Base-by-base conservation (phyloP, 108 stramenopile genomes). In the Chaetoceros muelleri region DNA sequence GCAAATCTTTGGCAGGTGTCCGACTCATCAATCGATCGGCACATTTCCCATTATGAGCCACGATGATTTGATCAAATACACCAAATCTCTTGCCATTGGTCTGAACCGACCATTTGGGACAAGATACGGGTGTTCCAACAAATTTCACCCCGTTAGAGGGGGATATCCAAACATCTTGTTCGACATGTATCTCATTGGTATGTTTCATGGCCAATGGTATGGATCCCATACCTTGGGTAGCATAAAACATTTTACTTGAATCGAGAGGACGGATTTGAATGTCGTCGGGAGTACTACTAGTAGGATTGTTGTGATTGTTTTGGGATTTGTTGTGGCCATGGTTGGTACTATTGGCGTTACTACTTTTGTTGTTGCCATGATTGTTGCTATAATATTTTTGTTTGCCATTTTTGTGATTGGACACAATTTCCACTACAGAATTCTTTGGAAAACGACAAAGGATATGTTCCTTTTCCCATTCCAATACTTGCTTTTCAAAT, bases 11-110 rank as follows among this genome's bases (percentile, higher is more conserved):
- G 13, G 87, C 82, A 0, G 85, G 87, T n/a, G 86, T 86, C 47
- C 72, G 69, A 52, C 71, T 71, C 83, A 86, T 88, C 60, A 93
- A 67, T 23, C 91, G 71, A 65, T 93, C 91, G 31, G 91, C 91
- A 67, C 91, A 93, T 73, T 93, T 93, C 2, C 91, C 91, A 68
- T 88, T 93, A 67, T 93, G 91, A 19, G 85, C 82, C 49, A 93
- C 77, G 45, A 93, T 66, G 30, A 93, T 57, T 5, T 58, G 48
- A 67, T 88, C 82, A 60, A 82, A 85, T 31, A 62, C 57, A 26
- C 82, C 90, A 18, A 80, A 53, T 7, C 58, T 58, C 44, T 82
- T 60, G 3, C 72, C 72, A 24, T 72, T 70, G 27, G 78, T 73
- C 34, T 69, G 52, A 2, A 85, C 61, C 55, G 73, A 62, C 85